A percentile compares a stretch with the other conserved stretches of the same genome.
phyloP scores from a whole-genome alignment of 176 grass and related monocot species.

The Puccinellia tenuiflora region DNA sequence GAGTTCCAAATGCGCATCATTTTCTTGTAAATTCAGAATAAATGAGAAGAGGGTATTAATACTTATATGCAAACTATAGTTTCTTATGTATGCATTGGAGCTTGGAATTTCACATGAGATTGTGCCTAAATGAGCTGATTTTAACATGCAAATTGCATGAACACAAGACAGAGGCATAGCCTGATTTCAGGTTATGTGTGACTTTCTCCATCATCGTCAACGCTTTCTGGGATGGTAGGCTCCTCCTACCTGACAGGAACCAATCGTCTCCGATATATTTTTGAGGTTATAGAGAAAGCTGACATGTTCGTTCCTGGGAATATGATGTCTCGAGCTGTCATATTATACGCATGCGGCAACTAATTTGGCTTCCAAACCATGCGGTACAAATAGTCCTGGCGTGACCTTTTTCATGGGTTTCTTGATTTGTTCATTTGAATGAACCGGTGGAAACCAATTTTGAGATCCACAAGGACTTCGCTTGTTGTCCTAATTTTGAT shows the following conservation, averaged over 20 bases:
- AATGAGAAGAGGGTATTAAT: not conserved
- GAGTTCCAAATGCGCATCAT: constrained; percentile 1
- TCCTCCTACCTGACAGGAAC: not conserved
- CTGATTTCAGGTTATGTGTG: not conserved
- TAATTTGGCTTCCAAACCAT: not conserved
- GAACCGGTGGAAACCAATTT: not conserved
- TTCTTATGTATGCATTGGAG: not conserved
- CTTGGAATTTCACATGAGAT: not conserved
- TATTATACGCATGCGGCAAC: not conserved
- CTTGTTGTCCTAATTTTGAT: not conserved
- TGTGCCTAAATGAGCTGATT: not conserved
- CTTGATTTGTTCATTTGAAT: not conserved
- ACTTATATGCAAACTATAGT: not conserved
- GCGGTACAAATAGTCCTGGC: constrained; percentile 15
- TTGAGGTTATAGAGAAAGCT: not conserved
- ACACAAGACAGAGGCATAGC: not conserved
- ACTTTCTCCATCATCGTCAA: not conserved
- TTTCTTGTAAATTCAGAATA: constrained; percentile 29
- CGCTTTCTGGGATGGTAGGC: not conserved
- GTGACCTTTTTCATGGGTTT: not conserved
- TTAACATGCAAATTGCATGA: constrained; percentile 22
- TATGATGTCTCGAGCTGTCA: not conserved
- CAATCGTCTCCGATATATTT: not conserved
- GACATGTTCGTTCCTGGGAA: not conserved
- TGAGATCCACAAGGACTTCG: no score